Evolutionary conservation across 2,329 filamentous ascomycete species (phyloP).

Genomic region (Allantophomopsis cytisporea): DNA sequence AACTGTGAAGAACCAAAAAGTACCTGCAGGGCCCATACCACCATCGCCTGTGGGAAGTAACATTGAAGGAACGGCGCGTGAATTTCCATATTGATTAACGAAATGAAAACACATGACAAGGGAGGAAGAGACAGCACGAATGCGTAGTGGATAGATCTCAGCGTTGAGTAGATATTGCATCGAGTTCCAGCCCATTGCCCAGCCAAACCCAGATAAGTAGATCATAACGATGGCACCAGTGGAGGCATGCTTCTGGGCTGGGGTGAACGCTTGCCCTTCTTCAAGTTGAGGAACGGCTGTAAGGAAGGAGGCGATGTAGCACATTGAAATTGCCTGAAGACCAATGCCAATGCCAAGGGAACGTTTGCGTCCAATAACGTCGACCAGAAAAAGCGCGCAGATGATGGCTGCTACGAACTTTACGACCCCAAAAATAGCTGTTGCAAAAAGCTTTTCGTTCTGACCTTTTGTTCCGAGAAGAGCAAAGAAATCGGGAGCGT

Average conservation of each 20-base stretch:
- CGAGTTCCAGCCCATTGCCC: slow-evolving; percentile 61
- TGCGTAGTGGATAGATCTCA: slow-evolving; percentile 63
- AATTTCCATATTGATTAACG: slow-evolving; percentile 66
- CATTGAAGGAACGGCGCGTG: slow-evolving; percentile 63
- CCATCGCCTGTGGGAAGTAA: slow-evolving; percentile 34
- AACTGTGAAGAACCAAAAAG: slow-evolving; percentile 63
- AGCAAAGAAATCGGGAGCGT: slow-evolving; percentile 60
- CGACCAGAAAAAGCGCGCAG: slow-evolving; percentile 68
- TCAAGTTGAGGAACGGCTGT: slow-evolving; percentile 47
- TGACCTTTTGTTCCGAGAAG: slow-evolving; percentile 57
- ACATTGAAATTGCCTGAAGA: slow-evolving; percentile 44
- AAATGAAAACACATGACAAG: slow-evolving; percentile 71
- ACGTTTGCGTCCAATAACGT: slow-evolving; percentile 64
- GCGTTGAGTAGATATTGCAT: slow-evolving; percentile 71
- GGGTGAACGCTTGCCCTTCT: slow-evolving; percentile 28
- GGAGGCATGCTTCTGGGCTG: slow-evolving; percentile 37
- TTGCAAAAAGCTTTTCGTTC: slow-evolving; percentile 58
- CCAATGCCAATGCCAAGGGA: slow-evolving; percentile 45
- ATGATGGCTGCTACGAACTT: slow-evolving; percentile 54
- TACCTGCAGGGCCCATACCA: slow-evolving; percentile 42
- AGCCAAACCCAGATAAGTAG: slow-evolving; percentile 54
- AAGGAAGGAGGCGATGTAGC: slow-evolving; percentile 48
- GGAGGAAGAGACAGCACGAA: slow-evolving; percentile 57
- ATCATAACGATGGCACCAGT: slow-evolving; percentile 62
- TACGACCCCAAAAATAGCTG: slow-evolving; percentile 62